These are phyloP conservation scores for Priceomyces fermenticarens DNA, from an alignment of 805 yeast genomes.

Conservation along the genomic window DNA sequence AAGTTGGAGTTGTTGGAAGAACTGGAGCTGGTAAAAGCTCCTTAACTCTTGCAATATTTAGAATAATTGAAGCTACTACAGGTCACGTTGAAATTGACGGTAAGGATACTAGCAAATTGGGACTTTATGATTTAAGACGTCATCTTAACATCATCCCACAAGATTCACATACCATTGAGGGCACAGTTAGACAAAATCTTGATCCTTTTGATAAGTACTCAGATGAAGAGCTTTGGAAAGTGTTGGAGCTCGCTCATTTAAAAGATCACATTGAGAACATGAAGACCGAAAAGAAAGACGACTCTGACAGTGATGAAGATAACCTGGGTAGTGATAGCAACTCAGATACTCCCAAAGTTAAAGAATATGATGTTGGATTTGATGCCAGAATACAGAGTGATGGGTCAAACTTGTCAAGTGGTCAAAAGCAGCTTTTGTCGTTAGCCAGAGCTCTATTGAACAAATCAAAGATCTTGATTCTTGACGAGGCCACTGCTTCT, in stretches of 20 bases:
- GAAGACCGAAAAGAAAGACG: conserved; percentile 36
- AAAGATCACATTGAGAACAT: conserved; percentile 59
- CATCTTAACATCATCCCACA: conserved; percentile 86
- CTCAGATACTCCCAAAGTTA: too few species aligned
- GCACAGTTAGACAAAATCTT: conserved; percentile 77
- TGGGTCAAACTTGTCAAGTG: conserved; percentile 37
- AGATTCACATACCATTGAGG: conserved; percentile 90
- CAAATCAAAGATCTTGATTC: conserved; percentile 65
- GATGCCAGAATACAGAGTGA: conserved; percentile 32
- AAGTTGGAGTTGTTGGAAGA: conserved; percentile 93
- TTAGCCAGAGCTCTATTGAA: conserved; percentile 41
- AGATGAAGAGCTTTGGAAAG: conserved; percentile 84
- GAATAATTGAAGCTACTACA: conserved; percentile 73
- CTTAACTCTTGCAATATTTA: conserved; percentile 75
- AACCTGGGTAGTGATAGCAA: conserved; percentile 45
- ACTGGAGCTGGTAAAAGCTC: conserved; percentile 97
- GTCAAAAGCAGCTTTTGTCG: conserved; percentile 38
- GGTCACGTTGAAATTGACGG: conserved; percentile 77
- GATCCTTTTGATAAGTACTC: conserved; percentile 72
- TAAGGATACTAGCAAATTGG: conserved; percentile 61
- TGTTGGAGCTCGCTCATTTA: conserved; percentile 73
- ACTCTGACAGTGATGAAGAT: conserved; percentile 86
- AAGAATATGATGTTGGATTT: conserved; percentile 16
- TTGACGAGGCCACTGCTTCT: conserved; percentile 76
- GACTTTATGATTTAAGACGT: conserved; percentile 74